Conservation (phyloP, 1,139 yeast genomes). For the Lodderomyces jiufengensis region DNA sequence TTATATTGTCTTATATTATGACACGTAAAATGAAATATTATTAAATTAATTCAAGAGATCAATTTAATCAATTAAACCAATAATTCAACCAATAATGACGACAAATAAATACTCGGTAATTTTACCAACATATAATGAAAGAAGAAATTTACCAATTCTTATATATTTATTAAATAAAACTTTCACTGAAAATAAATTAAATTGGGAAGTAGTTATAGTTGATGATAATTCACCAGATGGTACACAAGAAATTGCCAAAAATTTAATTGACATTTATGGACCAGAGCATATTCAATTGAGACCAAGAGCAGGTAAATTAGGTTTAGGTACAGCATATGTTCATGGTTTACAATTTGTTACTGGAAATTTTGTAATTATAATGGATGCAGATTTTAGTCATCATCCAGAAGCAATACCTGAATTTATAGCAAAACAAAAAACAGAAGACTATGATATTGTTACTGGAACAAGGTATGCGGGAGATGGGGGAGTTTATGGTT, state of each 20-base stretch:
- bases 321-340: conserved; percentile 79
- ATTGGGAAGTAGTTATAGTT: conserved; percentile 79
- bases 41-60: conserved; percentile 1
- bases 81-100: conserved; percentile 10
- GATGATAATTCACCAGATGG: conserved; percentile 86
- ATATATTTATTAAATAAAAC: conserved; percentile 69
- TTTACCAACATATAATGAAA: conserved; percentile 78
- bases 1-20: too few species aligned
- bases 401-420: conserved; percentile 79
- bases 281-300: conserved; percentile 59
- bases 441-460: conserved; percentile 66
- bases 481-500: conserved; percentile 79
- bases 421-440: conserved; percentile 67
- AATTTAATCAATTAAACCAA: not conserved
- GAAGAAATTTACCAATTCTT: conserved; percentile 66
- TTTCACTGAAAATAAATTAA: conserved; percentile 54
- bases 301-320: conserved; percentile 77
- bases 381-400: conserved; percentile 87
- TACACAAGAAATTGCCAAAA: conserved; percentile 69
- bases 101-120: conserved; percentile 68
- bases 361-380: conserved; percentile 74
- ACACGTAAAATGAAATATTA: conserved; percentile 10
- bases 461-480: conserved; percentile 87
- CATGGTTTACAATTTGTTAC: conserved; percentile 72
- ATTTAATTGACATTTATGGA: conserved; percentile 63